These are phyloP conservation scores for Tuber microsphaerosporum DNA, from an alignment of 495 filamentous ascomycete genomes.

Conservation along the genomic window DNA sequence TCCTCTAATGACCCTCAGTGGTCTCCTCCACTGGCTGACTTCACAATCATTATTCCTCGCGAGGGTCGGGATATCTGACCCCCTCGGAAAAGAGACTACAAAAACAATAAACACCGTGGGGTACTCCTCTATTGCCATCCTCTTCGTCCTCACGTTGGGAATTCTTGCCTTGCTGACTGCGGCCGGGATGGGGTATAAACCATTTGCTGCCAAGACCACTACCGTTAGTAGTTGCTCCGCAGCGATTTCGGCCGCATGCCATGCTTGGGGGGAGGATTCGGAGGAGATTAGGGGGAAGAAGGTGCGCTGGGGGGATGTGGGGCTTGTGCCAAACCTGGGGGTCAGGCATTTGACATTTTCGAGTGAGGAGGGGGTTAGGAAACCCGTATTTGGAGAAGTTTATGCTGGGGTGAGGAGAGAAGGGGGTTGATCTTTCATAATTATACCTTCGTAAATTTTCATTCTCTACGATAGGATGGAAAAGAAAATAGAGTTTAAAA, in stretches of 20 bases:
- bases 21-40: not conserved
- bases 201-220: not conserved
- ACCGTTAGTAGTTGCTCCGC: not conserved
- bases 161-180: not conserved
- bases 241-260: not conserved
- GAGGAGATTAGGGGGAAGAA: too few relatives aligned
- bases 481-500: not conserved
- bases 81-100: conserved; percentile 35
- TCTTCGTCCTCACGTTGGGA: not conserved
- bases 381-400: not conserved
- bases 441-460: not conserved
- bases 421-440: not conserved
- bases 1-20: not conserved
- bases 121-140: conserved; percentile 13
- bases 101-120: not conserved
- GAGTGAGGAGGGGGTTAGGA: too few relatives aligned
- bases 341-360: too few relatives aligned
- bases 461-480: too few relatives aligned
- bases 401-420: not conserved
- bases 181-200: not conserved
- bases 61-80: conserved; percentile 39
- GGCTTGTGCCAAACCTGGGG: too few relatives aligned
- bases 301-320: too few relatives aligned
- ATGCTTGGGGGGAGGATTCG: too few relatives aligned
- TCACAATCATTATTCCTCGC: conserved; percentile 25